Percentiles rank a stretch among this genome's conserved stretches.
Evolutionary conservation across 331 rosid genomes (phyloP).

Genomic region (Malus hybrid): DNA sequence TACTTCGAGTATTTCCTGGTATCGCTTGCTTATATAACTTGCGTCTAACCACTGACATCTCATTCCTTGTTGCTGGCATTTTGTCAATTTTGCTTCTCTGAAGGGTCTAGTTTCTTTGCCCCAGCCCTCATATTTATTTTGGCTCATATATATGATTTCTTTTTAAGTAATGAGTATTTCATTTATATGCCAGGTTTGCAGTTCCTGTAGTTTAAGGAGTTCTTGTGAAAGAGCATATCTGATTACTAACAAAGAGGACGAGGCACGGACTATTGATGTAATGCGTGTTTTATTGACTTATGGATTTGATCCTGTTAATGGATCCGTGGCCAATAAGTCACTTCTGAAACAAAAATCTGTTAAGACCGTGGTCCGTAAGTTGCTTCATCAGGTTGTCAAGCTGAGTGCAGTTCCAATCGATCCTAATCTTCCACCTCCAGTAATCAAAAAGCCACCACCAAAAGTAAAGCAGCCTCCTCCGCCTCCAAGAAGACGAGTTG

Average conservation of each 20-base stretch:
- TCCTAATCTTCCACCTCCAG: constrained; percentile 84
- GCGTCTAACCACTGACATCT: neutral
- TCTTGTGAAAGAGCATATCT: constrained; percentile 79
- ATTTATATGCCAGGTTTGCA: constrained; percentile 73
- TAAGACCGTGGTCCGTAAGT: constrained; percentile 75
- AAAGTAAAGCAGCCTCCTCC: constrained; percentile 95
- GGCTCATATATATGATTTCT: neutral
- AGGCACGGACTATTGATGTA: constrained; percentile 78
- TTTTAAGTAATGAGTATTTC: constrained; percentile 13
- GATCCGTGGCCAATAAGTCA: constrained; percentile 45
- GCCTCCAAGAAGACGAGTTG: constrained; percentile 81
- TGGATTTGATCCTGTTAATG: constrained; percentile 78
- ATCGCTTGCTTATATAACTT: neutral
- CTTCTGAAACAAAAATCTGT: constrained; percentile 72
- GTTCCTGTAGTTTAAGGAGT: constrained; percentile 96
- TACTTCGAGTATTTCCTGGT: neutral
- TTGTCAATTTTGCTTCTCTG: neutral
- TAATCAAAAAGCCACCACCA: constrained; percentile 75
- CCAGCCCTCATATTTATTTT: neutral
- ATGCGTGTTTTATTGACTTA: constrained; percentile 73
- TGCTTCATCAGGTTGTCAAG: constrained; percentile 92
- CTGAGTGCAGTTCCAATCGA: constrained; percentile 93
- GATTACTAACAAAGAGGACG: constrained; percentile 85
- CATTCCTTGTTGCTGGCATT: neutral
- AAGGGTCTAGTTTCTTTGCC: neutral